A percentile compares a stretch with the other conserved stretches of the same genome.
These are phyloP conservation scores for Coemansia sp. DNA, from an alignment of 192 early-diverging fungal genomes.

Conservation along the genomic window DNA sequence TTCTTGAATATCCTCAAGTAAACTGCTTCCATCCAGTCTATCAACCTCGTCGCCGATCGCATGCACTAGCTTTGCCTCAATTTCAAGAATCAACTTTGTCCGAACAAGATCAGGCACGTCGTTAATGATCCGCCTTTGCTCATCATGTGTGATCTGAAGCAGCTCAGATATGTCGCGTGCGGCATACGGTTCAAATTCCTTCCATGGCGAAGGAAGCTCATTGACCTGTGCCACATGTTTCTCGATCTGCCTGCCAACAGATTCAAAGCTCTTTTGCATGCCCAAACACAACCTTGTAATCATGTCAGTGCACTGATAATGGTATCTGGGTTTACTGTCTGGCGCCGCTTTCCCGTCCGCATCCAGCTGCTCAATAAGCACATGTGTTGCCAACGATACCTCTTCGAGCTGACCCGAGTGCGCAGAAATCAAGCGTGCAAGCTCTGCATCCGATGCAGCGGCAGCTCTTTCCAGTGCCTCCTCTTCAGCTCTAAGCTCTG, in stretches of 20 bases:
- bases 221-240: constrained; percentile 11
- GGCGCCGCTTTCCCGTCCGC: neutral
- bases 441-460: constrained; percentile 24
- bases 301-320: constrained; percentile 27
- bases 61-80: constrained; percentile 12
- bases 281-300: constrained; percentile 9
- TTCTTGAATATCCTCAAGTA: too few relatives aligned
- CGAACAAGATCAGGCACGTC: constrained; percentile 3
- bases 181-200: constrained; percentile 34
- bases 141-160: constrained; percentile 9
- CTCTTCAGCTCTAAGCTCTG: constrained; percentile 29
- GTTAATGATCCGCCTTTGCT: constrained; percentile 17
- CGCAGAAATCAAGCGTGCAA: constrained; percentile 19
- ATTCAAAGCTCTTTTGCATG: constrained; percentile 8
- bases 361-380: constrained; percentile 14
- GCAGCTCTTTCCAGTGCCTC: constrained; percentile 17
- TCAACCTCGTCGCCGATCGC: constrained; percentile 16
- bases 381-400: constrained; percentile 17
- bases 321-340: constrained; percentile 1
- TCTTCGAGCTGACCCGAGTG: constrained; percentile 33
- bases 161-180: constrained; percentile 17
- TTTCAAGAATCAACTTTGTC: constrained; percentile 7
- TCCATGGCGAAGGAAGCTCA: constrained; percentile 39
- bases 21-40: neutral
- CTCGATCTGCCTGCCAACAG: constrained; percentile 8